A percentile compares a stretch with the other conserved stretches of the same genome.
Conservation (phyloP, 805 yeast genomes). For the Saccharomycopsis babjevae region DNA sequence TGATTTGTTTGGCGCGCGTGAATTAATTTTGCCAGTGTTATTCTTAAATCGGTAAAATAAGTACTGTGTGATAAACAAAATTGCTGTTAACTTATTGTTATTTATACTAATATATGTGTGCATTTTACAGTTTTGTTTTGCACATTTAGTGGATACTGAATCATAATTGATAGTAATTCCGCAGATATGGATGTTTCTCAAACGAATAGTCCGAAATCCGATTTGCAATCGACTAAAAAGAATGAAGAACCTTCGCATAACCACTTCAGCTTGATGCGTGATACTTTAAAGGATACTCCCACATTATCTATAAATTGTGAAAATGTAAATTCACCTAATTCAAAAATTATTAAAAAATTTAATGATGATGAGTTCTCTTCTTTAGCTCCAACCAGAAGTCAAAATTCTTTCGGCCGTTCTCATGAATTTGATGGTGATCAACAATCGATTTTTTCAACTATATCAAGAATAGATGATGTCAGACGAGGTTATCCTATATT, state of each 20-base stretch:
- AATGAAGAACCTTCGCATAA: background rate
- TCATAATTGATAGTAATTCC: background rate
- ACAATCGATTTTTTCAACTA: background rate
- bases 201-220: background rate
- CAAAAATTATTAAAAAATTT: background rate
- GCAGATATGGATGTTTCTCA: background rate
- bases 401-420: background rate
- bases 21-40: background rate
- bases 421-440: background rate
- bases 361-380: background rate
- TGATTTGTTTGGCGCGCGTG: background rate
- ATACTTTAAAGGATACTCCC: slow-evolving; percentile 7
- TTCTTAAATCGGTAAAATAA: background rate
- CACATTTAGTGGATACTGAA: background rate
- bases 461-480: slow-evolving; percentile 1
- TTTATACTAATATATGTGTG: background rate
- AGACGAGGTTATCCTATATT: slow-evolving; percentile 2
- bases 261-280: background rate
- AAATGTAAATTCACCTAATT: slow-evolving; percentile 12
- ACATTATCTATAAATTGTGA: slow-evolving; percentile 13
- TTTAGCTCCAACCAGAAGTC: background rate
- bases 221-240: background rate
- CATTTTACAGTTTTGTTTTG: background rate
- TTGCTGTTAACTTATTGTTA: too few species aligned
- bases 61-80: background rate